Conservation (phyloP, 2,329 filamentous ascomycete genomes). For the Beauveria medogensis region DNA sequence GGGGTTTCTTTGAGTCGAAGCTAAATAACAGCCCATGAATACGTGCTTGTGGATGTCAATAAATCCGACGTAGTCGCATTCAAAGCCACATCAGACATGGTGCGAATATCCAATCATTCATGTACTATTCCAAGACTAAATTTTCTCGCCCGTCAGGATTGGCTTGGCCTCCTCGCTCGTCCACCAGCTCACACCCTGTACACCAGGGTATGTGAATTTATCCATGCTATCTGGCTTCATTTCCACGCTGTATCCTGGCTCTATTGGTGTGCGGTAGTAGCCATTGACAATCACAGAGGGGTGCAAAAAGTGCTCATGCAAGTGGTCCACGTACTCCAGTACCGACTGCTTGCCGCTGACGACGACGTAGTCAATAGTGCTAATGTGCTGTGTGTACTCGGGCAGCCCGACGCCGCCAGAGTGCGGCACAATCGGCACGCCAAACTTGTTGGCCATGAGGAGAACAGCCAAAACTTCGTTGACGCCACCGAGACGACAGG, state of each 20-base stretch:
- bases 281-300: constrained; percentile 74
- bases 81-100: not conserved
- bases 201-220: constrained; percentile 65
- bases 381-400: constrained; percentile 89
- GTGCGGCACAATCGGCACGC: constrained; percentile 79
- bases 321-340: constrained; percentile 84
- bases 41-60: not conserved
- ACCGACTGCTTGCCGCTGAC: constrained; percentile 75
- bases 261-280: constrained; percentile 77
- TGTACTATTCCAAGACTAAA: constrained; percentile 25
- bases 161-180: constrained; percentile 66
- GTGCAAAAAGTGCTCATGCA: constrained; percentile 88
- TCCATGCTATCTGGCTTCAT: constrained; percentile 90
- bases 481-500: constrained; percentile 80
- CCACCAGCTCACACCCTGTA: constrained; percentile 79
- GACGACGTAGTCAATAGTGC: constrained; percentile 86
- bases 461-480: constrained; percentile 90
- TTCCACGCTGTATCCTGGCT: constrained; percentile 85
- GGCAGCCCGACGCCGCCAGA: constrained; percentile 83
- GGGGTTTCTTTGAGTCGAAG: not conserved
- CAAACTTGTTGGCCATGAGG: constrained; percentile 72
- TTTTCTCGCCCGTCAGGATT: constrained; percentile 58
- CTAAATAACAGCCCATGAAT: not conserved
- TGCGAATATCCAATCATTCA: not conserved
- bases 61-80: not conserved